Base-by-base conservation (phyloP, 2,329 filamentous ascomycete species). In the Aspergillus ibericus region DNA sequence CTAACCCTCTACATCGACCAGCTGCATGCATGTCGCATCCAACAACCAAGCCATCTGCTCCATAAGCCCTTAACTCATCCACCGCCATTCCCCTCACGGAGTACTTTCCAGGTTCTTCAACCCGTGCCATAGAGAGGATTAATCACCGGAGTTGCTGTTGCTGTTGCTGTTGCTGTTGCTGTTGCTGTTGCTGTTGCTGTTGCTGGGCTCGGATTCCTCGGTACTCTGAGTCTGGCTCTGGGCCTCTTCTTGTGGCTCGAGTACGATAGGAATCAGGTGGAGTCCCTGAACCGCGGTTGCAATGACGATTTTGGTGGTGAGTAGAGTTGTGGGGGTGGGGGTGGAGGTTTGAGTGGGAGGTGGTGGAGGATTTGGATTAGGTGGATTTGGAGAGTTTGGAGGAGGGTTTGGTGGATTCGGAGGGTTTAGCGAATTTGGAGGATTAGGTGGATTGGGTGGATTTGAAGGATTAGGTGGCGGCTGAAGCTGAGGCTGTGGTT, bases 401-500 rank as follows among this genome's bases (percentile, higher is more conserved):
- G 38, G 10, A 2, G 12, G 3, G 38, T 22, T 22, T 22, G 38
- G 29, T 89, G 86, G 40, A 96, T 80, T 18, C 20, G 15, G 72
- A 96, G 27, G 27, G 2, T 5, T 5, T 29, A 9, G 27, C 2
- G 27, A 9, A 5, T 5, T 5, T 29, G 27, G 27, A 27, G 25
- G 25, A 27, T 4, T 4, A 27, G 25, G 25, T n/a, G n/a, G n/a
- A n/a, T n/a, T n/a, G n/a, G n/a, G n/a, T n/a, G n/a, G n/a, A n/a
- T n/a, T n/a, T 8, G 27, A 7, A 29, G 27, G 27, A 29, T 8
- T 8, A 2, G 27, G 27, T 4, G 27, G 27, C 9, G 93, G 60
- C 96, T 75, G 56, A 92, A 82, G 12, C 96, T 78, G 0, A 92
- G 89, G 32, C 85, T 83, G 27, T 86, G 81, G 29, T 92, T 84